These are phyloP conservation scores for Wallacemonas collosoma DNA, from an alignment of 208 protist genomes.

Conservation along the genomic window DNA sequence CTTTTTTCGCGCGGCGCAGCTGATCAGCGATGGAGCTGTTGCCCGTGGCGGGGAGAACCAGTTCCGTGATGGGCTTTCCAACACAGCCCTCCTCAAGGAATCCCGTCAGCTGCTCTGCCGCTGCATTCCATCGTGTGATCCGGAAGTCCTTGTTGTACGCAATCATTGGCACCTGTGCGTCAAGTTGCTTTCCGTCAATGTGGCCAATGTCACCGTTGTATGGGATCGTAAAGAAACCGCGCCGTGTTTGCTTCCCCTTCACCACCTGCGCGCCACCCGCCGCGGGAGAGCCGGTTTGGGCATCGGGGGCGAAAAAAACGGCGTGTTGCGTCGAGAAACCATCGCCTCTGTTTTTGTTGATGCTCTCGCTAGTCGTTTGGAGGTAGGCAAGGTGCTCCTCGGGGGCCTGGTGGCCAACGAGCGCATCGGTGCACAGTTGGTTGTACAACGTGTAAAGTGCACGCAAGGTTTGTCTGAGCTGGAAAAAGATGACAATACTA, in stretches of 20 bases:
- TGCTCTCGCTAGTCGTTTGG: conserved; percentile 6
- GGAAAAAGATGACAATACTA: conserved; percentile 36
- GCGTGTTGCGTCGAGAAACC: conserved; percentile 2
- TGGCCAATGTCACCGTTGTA: conserved; percentile 75
- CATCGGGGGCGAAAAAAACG: background rate
- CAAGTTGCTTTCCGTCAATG: conserved; percentile 83
- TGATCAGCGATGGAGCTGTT: conserved; percentile 79
- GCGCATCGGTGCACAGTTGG: conserved; percentile 31
- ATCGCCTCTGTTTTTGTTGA: background rate
- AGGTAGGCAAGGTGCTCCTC: conserved; percentile 10
- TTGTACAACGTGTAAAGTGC: conserved; percentile 61
- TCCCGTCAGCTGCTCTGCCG: conserved; percentile 84
- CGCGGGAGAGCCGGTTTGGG: background rate
- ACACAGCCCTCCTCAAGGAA: conserved; percentile 82
- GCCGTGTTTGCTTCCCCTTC: conserved; percentile 56
- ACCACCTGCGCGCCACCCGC: conserved; percentile 17
- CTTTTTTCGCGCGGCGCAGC: conserved; percentile 56
- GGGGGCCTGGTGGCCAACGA: conserved; percentile 2
- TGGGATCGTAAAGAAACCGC: conserved; percentile 78
- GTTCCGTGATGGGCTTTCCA: conserved; percentile 81
- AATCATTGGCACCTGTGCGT: conserved; percentile 90
- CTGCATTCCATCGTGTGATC: conserved; percentile 88
- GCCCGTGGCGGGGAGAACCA: conserved; percentile 67
- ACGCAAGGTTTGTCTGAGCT: conserved; percentile 42
- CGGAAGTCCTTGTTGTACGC: conserved; percentile 64